A percentile compares a stretch with the other conserved stretches of the same genome.
Conservation (phyloP, 208 protist species). For the Crithidia mellificae region DNA sequence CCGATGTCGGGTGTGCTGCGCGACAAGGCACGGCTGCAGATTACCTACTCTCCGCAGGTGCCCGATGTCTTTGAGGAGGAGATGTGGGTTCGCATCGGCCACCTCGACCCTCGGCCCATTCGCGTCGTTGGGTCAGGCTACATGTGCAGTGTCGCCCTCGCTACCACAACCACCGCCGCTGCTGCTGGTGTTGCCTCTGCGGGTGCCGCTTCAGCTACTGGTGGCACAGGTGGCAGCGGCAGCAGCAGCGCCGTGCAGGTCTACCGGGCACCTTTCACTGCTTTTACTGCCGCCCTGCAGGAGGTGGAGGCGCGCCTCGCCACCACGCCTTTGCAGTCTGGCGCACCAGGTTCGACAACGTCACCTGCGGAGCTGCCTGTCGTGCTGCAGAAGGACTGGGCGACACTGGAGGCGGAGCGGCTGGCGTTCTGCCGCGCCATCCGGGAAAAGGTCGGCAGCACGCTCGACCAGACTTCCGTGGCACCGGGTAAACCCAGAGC, state of each 20-base stretch:
- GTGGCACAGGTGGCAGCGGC: neutral
- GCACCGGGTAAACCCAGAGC: too few species aligned
- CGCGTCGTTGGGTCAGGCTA: conserved; percentile 73
- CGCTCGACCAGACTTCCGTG: too few species aligned
- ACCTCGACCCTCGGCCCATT: conserved; percentile 93
- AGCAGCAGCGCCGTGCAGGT: conserved; percentile 5
- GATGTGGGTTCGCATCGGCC: conserved; percentile 88
- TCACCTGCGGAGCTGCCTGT: conserved; percentile 12
- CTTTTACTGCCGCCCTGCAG: conserved; percentile 23
- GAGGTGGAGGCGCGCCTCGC: conserved; percentile 9
- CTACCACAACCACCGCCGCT: conserved; percentile 5
- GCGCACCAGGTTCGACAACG: neutral
- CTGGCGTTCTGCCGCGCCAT: conserved; percentile 62
- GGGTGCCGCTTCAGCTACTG: too few species aligned
- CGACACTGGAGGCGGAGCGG: conserved; percentile 78
- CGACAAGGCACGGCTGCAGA: conserved; percentile 68
- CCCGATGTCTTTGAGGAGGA: conserved; percentile 85
- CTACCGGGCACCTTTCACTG: conserved; percentile 17
- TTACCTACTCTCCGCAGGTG: conserved; percentile 80
- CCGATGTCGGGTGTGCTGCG: conserved; percentile 73
- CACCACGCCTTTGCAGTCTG: neutral
- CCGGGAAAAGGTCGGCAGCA: conserved; percentile 1
- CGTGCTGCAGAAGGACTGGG: conserved; percentile 25
- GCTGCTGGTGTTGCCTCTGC: neutral
- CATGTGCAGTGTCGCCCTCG: conserved; percentile 59